Evolutionary conservation across 1,284 basidiomycete species (phyloP), one percentile per base, ranked within the genome.

Genomic region (Cryptococcus hybrid): DNA sequence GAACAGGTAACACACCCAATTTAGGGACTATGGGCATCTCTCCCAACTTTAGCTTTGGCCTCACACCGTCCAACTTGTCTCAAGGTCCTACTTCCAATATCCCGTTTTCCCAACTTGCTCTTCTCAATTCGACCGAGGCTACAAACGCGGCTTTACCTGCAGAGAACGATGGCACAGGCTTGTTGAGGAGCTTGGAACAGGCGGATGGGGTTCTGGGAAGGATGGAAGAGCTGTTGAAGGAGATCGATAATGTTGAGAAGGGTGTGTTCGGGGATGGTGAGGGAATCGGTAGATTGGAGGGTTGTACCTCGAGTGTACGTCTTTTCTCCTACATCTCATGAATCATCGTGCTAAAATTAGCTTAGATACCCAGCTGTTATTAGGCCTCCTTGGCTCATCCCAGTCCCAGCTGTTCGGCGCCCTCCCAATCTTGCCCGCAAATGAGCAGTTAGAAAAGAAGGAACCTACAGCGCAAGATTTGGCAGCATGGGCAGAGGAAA

Each of bases 401-500:
- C 55, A 53, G 54, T 35, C 47, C n/a, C 15, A 24, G 13, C 37
- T 55, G 7, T 55, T 58, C 15, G 55, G 52, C 4, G 56, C 52
- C 9, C 39, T 60, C 5, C 63, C 58, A 24, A 13, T 38, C 30
- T 7, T 47, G 13, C 24, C 35, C 0, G 35, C 47, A 18, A 35
- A 34, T 12, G 24, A 51, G n/a, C 18, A 34, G 47, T 34, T 13
- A 7, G 47, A 38, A n/a, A 9, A n/a, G 5, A 42, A 9, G 11
- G 46, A 15, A 9, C 50, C 51, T 3, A 57, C 52, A 15, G 40
- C 55, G 7, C 6, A 62, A 36, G 65, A 69, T 3, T 51, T 71
- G 13, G 55, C 58, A 1, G 18, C 44, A 15, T 69, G 64, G 65
- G 62, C 62, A 3, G 69, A 69, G 47, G 47, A 58, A n/a, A 58